Base-by-base conservation (phyloP, 148 eudicot species). In the Rhododendron simsii region DNA sequence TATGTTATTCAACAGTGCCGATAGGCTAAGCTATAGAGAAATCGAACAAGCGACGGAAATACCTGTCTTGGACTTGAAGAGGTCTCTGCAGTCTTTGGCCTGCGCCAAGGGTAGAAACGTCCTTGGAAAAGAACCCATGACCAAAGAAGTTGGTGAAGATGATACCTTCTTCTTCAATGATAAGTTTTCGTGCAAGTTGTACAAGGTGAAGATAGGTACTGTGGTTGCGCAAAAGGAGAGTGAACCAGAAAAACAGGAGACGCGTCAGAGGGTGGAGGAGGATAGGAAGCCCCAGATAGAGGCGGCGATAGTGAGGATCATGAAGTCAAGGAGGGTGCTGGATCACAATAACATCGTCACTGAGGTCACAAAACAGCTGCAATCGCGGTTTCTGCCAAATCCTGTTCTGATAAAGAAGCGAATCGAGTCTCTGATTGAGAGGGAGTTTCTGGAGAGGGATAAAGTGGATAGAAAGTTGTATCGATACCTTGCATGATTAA, bases 351-450 rank as follows among this genome's bases (percentile, higher is more conserved):
- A 94, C 67, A 89, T 94, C 11, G 89, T 93, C 47, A 86, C 93
- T 1, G 97, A 94, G 89, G 95, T 92, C 57, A 94, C 97, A n/a
- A 93, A 93, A 91, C 95, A 94, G 88, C 81, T 94, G 84, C 97
- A 93, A 86, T 87, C 93, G 10, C 88, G 95, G 21, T 94, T 94
- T 83, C 80, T 93, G 84, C 88, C 97, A 0, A 93, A 94, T 77
- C 97, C 95, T 0, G 90, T 90, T 73, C 90, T 88, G 76, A 94
- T 94, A 44, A 93, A 94, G 95, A 93, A 94, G 87, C 90, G 95
- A 65, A 94, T 94, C 0, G 95, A 93, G 87, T 93, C 95, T 47
- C 91, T 94, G 9, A 94, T 94, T 3, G 97, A 94, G 81, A 88
- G 95, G 16, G 97, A 94, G 67, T 94, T 92, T 85, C 91, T 94